Conservation (phyloP, 2,329 filamentous ascomycete genomes). For the Paraphoma sp. region DNA sequence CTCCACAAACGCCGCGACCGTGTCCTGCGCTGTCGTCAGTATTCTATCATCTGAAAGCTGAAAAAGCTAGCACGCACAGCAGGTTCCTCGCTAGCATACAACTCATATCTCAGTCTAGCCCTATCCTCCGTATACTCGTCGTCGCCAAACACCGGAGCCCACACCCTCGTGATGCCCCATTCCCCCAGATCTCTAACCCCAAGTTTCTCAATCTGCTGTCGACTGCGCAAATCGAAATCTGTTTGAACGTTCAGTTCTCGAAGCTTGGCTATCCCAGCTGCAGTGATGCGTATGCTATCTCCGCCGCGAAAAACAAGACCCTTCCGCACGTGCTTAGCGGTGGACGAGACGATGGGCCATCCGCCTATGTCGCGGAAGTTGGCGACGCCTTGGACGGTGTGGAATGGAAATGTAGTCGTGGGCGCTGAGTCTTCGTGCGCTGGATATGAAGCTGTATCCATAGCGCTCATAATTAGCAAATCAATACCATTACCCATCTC, state of each 20-base stretch:
- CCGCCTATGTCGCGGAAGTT: conserved; percentile 44
- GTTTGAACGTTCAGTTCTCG: conserved; percentile 63
- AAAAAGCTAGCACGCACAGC: conserved; percentile 38
- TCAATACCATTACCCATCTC: too few relatives aligned
- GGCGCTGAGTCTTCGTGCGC: background rate
- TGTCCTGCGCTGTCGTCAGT: conserved; percentile 52
- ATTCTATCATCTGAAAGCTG: background rate
- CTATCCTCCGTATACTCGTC: conserved; percentile 66
- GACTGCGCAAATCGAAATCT: conserved; percentile 72
- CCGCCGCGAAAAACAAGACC: conserved; percentile 70
- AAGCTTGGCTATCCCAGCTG: conserved; percentile 16
- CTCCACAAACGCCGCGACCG: conserved; percentile 66
- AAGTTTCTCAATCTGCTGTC: conserved; percentile 61
- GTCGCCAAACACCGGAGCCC: conserved; percentile 69
- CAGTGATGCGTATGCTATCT: conserved; percentile 56
- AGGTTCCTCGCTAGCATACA: conserved; percentile 63
- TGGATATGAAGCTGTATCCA: too few relatives aligned
- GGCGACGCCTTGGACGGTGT: conserved; percentile 29
- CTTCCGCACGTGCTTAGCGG: conserved; percentile 49
- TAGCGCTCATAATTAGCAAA: too few relatives aligned
- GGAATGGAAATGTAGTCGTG: conserved; percentile 28
- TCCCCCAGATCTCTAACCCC: conserved; percentile 44
- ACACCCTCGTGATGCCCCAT: conserved; percentile 57
- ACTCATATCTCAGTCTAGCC: conserved; percentile 63
- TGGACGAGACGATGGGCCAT: conserved; percentile 19